phyloP scores from a whole-genome alignment of 345 rosid species.

The Linum tenue region DNA sequence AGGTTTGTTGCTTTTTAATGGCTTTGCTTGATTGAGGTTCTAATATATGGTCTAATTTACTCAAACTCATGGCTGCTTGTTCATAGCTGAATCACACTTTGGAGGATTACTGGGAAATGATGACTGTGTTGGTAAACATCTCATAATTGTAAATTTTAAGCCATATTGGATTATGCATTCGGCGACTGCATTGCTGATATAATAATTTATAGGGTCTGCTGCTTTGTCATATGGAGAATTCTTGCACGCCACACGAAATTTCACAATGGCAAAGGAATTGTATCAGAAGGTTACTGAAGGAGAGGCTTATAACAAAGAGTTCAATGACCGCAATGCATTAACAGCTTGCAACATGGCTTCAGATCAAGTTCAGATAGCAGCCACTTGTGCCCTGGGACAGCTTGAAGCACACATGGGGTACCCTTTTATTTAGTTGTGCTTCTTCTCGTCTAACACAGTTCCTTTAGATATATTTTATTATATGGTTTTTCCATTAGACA shows the following conservation, averaged over 20 bases:
- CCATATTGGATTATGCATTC: not conserved
- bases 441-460: not conserved
- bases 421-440: slow-evolving; percentile 8
- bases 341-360: slow-evolving; percentile 72
- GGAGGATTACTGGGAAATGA: slow-evolving; percentile 32
- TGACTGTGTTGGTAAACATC: slow-evolving; percentile 39
- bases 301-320: slow-evolving; percentile 30
- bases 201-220: slow-evolving; percentile 35
- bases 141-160: not conserved
- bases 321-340: slow-evolving; percentile 23
- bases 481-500: not conserved
- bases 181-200: slow-evolving; percentile 6
- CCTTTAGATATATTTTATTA: not conserved
- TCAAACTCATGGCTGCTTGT: not conserved
- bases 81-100: slow-evolving; percentile 48
- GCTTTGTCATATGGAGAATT: slow-evolving; percentile 66
- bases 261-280: slow-evolving; percentile 52
- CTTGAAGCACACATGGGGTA: slow-evolving; percentile 84
- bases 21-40: slow-evolving; percentile 3
- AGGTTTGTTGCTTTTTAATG: slow-evolving; percentile 26
- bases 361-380: slow-evolving; percentile 56
- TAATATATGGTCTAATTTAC: slow-evolving; percentile 16
- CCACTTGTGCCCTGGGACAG: slow-evolving; percentile 79
- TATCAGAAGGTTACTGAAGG: slow-evolving; percentile 49
- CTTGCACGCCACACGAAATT: slow-evolving; percentile 52